Evolutionary conservation across 208 protist genomes (phyloP).

Genomic region (Polymyxa betae): DNA sequence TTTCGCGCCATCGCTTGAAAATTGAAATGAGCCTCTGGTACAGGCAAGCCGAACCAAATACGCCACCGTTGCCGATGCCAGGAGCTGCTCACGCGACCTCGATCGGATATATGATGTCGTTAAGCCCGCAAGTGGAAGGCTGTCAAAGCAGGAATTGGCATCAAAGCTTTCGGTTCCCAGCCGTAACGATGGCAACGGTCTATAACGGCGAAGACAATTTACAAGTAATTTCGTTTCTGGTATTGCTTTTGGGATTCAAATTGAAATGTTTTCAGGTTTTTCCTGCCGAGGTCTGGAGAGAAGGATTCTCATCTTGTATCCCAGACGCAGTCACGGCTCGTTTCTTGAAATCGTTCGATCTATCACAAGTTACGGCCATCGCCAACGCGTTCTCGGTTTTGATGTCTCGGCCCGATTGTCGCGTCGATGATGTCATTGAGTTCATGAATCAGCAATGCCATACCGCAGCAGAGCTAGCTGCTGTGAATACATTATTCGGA

Average conservation of each 20-base stretch:
- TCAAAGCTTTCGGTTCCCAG: neutral
- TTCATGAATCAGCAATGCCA: neutral
- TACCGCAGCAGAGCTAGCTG: neutral
- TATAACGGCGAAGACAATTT: neutral
- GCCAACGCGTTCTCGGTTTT: neutral
- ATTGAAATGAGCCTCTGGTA: no score
- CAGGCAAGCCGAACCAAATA: no score
- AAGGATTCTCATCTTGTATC: neutral
- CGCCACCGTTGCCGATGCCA: no score
- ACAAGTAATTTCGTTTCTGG: neutral
- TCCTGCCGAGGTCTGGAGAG: neutral
- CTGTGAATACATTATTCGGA: neutral
- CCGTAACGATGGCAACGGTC: neutral
- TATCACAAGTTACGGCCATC: neutral
- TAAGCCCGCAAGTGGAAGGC: neutral
- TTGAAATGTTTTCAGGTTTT: no score
- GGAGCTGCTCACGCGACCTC: neutral
- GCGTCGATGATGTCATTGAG: neutral
- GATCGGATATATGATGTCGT: neutral
- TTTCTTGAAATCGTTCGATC: neutral
- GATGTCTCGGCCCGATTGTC: no score
- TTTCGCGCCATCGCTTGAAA: no score
- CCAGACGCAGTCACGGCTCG: neutral
- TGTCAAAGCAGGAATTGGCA: neutral
- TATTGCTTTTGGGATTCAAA: no score